These are phyloP conservation scores for Triticum aestivum DNA, from an alignment of 176 grass and related monocot genomes.

Conservation along the genomic window DNA sequence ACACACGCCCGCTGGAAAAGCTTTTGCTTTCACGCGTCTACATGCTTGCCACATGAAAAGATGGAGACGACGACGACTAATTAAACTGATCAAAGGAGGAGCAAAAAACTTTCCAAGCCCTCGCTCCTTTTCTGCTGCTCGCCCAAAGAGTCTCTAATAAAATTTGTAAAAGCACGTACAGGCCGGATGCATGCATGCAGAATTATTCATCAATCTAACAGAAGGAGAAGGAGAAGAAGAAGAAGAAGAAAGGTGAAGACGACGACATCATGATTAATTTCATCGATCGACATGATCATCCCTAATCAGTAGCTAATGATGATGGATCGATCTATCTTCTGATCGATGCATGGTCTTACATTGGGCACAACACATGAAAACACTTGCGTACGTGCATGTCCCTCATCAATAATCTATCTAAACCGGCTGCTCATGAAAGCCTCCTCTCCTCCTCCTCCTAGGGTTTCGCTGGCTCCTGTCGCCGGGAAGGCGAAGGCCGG, in stretches of 20 bases:
- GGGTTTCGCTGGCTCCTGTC: constrained; percentile 43
- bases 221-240: neutral
- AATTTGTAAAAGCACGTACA: constrained; percentile 17
- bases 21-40: constrained; percentile 23
- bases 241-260: neutral
- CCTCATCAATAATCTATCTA: constrained; percentile 14
- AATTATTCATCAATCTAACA: neutral
- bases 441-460: constrained; percentile 25
- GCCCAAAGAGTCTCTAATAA: neutral
- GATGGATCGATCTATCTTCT: constrained; percentile 34
- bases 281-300: constrained; percentile 29
- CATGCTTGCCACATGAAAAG: constrained; percentile 49
- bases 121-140: constrained; percentile 41
- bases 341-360: constrained; percentile 11
- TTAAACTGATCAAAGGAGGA: constrained; percentile 31
- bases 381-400: constrained; percentile 29
- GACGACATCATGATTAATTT: constrained; percentile 13
- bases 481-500: constrained; percentile 28
- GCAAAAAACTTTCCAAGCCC: constrained; percentile 32
- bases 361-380: constrained; percentile 24
- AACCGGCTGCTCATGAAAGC: constrained; percentile 25
- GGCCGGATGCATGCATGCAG: neutral
- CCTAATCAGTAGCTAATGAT: constrained; percentile 33
- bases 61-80: constrained; percentile 42
- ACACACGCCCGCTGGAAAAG: constrained; percentile 34